phyloP scores from a whole-genome alignment of 73 alveolate species.

The Paramecium biaurelia region DNA sequence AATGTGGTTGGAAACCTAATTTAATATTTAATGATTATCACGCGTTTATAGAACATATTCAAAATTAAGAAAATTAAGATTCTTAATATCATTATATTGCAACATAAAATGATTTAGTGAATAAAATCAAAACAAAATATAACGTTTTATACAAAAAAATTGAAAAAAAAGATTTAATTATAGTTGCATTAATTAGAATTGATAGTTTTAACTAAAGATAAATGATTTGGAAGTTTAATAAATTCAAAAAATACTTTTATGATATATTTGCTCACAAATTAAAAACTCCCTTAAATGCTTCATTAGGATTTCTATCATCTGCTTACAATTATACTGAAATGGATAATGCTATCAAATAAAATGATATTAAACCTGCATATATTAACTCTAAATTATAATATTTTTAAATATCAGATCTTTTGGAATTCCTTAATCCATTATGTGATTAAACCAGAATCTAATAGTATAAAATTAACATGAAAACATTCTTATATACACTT shows the following conservation, averaged over 20 bases:
- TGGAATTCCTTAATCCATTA: background rate
- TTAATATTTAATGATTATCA: background rate
- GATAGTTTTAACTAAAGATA: background rate
- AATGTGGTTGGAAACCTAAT: background rate
- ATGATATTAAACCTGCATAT: background rate
- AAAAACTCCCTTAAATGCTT: background rate
- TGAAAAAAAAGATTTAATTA: background rate
- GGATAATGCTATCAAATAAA: background rate
- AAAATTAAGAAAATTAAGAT: background rate
- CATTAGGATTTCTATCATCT: background rate
- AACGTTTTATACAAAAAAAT: background rate
- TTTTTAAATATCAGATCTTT: background rate
- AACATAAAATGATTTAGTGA: background rate
- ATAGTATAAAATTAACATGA: background rate
- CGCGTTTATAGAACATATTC: background rate
- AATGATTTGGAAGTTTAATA: background rate
- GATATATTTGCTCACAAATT: conserved; percentile 29
- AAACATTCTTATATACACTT: background rate
- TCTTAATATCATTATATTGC: background rate
- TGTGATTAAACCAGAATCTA: background rate
- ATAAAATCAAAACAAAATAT: background rate
- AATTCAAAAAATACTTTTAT: background rate
- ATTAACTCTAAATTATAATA: background rate
- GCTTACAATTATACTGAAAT: background rate
- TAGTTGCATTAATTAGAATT: background rate